These are phyloP conservation scores for Phytophthora melonis DNA, from an alignment of 352 stramenopile genomes.

Conservation along the genomic window DNA sequence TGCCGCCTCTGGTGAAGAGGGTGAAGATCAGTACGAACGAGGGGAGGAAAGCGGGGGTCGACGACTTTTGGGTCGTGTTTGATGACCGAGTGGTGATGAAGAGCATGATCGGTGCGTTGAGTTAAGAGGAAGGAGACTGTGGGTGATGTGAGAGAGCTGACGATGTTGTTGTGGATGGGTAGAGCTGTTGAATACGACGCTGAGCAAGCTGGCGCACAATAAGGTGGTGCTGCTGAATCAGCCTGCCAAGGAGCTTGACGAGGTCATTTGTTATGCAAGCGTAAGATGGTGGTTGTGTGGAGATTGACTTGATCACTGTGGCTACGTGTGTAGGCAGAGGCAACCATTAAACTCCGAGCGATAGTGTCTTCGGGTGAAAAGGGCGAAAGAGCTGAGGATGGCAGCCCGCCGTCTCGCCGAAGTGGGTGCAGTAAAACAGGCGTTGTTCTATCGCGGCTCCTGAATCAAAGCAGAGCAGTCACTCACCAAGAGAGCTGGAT, in stretches of 20 bases:
- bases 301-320: neutral
- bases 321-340: constrained; percentile 28
- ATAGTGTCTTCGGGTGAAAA: constrained; percentile 9
- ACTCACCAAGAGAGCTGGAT: constrained; percentile 8
- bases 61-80: constrained; percentile 79
- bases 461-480: constrained; percentile 44
- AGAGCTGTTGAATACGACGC: constrained; percentile 81
- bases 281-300: neutral
- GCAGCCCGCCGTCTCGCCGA: constrained; percentile 3
- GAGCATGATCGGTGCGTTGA: constrained; percentile 70
- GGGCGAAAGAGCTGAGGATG: neutral
- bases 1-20: constrained; percentile 50
- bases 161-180: neutral
- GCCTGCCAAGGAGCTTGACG: constrained; percentile 47
- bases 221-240: constrained; percentile 63
- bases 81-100: constrained; percentile 71
- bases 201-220: constrained; percentile 69
- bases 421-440: constrained; percentile 2
- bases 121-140: neutral
- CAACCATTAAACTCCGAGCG: constrained; percentile 28
- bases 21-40: neutral
- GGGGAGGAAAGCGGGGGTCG: constrained; percentile 20
- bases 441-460: constrained; percentile 28
- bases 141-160: neutral
- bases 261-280: constrained; percentile 32